Base-by-base conservation (phyloP, 176 grass and related monocot species). In the Guadua angustifolia region DNA sequence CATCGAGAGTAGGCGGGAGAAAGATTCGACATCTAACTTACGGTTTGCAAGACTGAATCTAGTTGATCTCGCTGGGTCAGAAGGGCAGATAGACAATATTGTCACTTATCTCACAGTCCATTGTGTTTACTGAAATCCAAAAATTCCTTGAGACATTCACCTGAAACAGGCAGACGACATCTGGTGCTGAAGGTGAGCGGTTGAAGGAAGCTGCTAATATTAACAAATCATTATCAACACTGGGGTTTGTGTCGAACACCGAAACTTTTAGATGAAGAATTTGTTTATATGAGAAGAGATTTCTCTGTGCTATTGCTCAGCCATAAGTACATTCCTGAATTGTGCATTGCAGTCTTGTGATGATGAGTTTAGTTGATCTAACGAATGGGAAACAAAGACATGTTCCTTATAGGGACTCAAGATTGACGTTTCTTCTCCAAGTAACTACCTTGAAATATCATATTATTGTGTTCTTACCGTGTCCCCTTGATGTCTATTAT, bases 201-300 rank as follows among this genome's bases (percentile, higher is more conserved):
- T 55, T 98, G 24, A 98, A 95, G 81, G 93, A 98, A 92, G 93
- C 96, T 84, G 93, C 82, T 22, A 98, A 86, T 86, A 98, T 98
- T 70, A 98, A 98, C 58, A 98, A 90, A 94, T 98, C 96, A n/a
- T 85, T 98, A 57, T 98, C 96, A 70, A 98, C 93, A 90, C 83
- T 98, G 59, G 91, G 96, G 96, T 98, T 87, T 14, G 66, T 69
- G 40, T 35, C 36, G 21, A 35, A 53, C 32, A 21, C 51, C 66
- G n/a, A 39, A 64, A 75, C 17, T 84, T 86, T 71, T 71, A 45
- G 42, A 88, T 6, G 44, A 17, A 61, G 13, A 79, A 40, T 36
- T 36, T 66, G 4, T 58, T 82, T 73, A 5, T 26, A 82, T 67
- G 39, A 35, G 0, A 77, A 64, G 14, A 1, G 5, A 12, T 43